phyloP scores from a whole-genome alignment of 345 rosid species.

The Limnanthes douglasii region DNA sequence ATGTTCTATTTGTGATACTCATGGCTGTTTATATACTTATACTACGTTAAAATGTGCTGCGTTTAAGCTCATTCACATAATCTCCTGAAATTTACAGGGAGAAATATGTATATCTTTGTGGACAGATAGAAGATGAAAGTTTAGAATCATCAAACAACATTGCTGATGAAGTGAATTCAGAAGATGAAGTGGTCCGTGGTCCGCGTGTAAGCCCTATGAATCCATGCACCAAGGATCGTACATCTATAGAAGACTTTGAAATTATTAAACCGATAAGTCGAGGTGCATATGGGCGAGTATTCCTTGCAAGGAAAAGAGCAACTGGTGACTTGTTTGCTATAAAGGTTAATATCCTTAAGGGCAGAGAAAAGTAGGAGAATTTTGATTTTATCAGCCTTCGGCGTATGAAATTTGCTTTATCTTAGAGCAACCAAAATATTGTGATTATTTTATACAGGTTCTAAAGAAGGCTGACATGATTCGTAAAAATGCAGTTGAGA shows the following conservation, averaged over 20 bases:
- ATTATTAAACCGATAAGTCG: conserved; percentile 95
- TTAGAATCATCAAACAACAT: conserved; percentile 34
- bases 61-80: too few species aligned
- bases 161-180: conserved; percentile 69
- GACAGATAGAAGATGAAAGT: conserved; percentile 76
- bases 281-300: conserved; percentile 94
- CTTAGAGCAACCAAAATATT: conserved; percentile 2
- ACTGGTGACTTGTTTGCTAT: conserved; percentile 95
- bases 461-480: conserved; percentile 94
- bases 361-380: too few species aligned
- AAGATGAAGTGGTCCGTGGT: conserved; percentile 63
- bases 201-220: conserved; percentile 79
- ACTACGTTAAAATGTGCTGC: too few species aligned
- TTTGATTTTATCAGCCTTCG: conserved; percentile 5
- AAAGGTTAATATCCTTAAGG: conserved; percentile 70
- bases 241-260: conserved; percentile 96
- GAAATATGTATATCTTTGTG: conserved; percentile 69
- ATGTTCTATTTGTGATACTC: too few species aligned
- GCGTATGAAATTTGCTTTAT: conserved; percentile 7
- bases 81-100: too few species aligned
- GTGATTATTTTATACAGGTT: conserved; percentile 33
- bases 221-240: conserved; percentile 64
- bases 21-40: too few species aligned
- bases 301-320: conserved; percentile 80
- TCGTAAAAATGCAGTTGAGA: conserved; percentile 94